Evolutionary conservation across 106 monocot genomes (phyloP).

Genomic region (Dioscorea alata): DNA sequence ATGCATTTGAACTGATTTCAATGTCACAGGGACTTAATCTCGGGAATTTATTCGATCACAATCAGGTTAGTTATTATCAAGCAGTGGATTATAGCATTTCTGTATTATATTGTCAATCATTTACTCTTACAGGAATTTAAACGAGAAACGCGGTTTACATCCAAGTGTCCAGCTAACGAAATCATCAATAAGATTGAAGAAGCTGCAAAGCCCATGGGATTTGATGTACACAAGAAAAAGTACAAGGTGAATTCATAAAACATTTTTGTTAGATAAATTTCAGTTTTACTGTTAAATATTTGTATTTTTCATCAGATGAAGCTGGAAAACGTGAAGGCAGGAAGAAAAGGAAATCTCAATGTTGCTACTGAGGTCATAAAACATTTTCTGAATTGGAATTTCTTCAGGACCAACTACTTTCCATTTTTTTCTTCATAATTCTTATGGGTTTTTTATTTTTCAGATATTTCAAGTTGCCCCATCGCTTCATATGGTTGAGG

Average conservation of each 20-base stretch:
- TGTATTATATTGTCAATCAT: too few relatives aligned
- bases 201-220: constrained; percentile 83
- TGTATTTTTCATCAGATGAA: constrained; percentile 41
- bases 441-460: background rate
- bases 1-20: constrained; percentile 88
- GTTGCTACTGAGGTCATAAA: constrained; percentile 71
- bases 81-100: too few relatives aligned
- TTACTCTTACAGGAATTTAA: constrained; percentile 50
- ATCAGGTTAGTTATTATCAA: constrained; percentile 40
- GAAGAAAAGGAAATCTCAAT: constrained; percentile 88
- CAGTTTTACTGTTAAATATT: too few relatives aligned
- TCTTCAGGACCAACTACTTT: too few relatives aligned
- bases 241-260: constrained; percentile 48
- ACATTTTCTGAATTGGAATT: too few relatives aligned
- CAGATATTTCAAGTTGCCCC: constrained; percentile 91
- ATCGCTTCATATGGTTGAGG: constrained; percentile 84
- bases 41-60: constrained; percentile 60
- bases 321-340: constrained; percentile 63
- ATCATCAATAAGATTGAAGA: constrained; percentile 85
- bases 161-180: constrained; percentile 70
- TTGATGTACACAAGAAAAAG: constrained; percentile 78
- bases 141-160: constrained; percentile 77
- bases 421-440: background rate
- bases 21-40: constrained; percentile 83
- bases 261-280: too few relatives aligned